Evolutionary conservation across 495 filamentous ascomycete species (phyloP), one percentile per base, ranked within the genome.

Genomic region (Cairneyella variabilis): DNA sequence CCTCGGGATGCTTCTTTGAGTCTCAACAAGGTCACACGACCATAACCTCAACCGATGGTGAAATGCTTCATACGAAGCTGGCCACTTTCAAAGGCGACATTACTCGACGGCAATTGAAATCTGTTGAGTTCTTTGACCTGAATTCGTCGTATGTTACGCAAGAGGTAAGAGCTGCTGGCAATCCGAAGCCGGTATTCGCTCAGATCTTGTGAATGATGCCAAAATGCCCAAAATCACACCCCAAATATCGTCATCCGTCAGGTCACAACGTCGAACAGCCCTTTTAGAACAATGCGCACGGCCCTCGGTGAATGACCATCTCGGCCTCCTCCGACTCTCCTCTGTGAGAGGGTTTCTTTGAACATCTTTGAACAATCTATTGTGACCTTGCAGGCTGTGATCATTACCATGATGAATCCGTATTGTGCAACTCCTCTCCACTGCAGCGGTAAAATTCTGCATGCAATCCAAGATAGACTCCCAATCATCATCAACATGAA

Each of bases 11-110:
- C 10, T 16, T 32, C 43, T 48, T 47, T 14, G 22, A 30, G 43
- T 40, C 44, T 49, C 21, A 28, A 22, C 9, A 28, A 18, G 53
- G 54, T 55, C 52, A 26, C 34, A 26, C 34, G 52, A 55, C 52
- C 32, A 17, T 23, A 25, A 37, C 36, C 32, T 39, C 25, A 32
- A 32, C 14, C 7, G 28, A 32, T 32, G 28, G 28, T 6, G 6
- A 6, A 32, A 32, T 32, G 28, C 7, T 7, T 32, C 28, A 32
- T 7, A 32, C 28, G 28, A 14, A n/a, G n/a, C n/a, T n/a, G n/a
- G n/a, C n/a, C n/a, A n/a, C n/a, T n/a, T n/a, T n/a, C n/a, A n/a
- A n/a, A n/a, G n/a, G n/a, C n/a, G n/a, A n/a, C n/a, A 32, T 32
- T 14, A 32, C 6, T 32, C 6, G 28, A 32, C 6, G 14, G 28